Base-by-base conservation (phyloP, 1,139 yeast species). In the Chernovozyma aurita region DNA sequence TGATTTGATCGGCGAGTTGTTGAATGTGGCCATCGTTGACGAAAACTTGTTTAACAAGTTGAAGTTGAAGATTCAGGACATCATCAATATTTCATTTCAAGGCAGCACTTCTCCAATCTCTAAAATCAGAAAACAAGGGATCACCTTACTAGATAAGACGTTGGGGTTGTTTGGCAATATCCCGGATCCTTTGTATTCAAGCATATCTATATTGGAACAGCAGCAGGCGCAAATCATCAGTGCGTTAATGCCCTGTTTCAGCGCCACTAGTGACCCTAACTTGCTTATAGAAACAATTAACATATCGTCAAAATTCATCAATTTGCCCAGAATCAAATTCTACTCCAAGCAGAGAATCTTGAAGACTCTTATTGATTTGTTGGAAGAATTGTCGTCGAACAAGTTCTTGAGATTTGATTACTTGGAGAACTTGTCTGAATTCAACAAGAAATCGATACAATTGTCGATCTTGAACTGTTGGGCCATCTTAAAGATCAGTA, bases 151-250 rank as follows among this genome's bases (percentile, higher is more conserved):
- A 27, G 69, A 68, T 41, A 57, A 57, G 29, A 61, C 63, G 0
- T 50, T 70, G 30, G 61, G 57, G 9, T 47, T 68, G 9, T 70
- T 69, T 54, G 86, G 87, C 12, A 75, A 78, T 40, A 61, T 80
- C 39, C 76, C 70, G 11, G 96, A 87, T 53, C 88, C 94, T 0
- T 73, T 83, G 31, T 83, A 81, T 48, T 81, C 85, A 0, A 80
- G 80, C 2, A 76, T 76, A 9, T 78, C 94, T 0, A 69, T 88
- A 11, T 65, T 92, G 39, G 95, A 86, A 48, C 97, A 88, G 57
- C 95, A 85, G 50, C 97, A 92, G 52, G 97, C 97, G 0, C 97
- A 88, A 49, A 85, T 92, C 14, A 83, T 87, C 11, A 82, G 95
- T 43, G 95, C 97, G 0, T 69, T 92, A 41, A 76, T 88, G 33